Evolutionary conservation across 805 yeast genomes (phyloP), one percentile per base, ranked within the genome.

Genomic region (Pichia occidentalis): DNA sequence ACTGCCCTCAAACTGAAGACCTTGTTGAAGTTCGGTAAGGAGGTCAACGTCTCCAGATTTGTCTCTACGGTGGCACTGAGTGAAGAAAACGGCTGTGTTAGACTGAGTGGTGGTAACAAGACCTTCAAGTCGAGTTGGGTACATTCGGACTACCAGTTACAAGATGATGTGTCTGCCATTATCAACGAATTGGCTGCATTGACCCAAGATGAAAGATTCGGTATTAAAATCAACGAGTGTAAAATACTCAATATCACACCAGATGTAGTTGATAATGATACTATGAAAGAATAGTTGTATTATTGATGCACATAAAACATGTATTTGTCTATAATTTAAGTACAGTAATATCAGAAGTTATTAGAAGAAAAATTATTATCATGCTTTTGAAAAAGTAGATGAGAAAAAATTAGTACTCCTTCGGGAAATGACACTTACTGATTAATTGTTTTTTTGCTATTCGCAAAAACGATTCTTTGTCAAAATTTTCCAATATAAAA

Each of bases 121-220:
- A 68, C 80, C 19, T 70, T 78, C 37, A 70, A 73, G 43, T 88
- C 96, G 50, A 75, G 85, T 49, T 92, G 95, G 92, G 81, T 84
- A 30, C 96, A 88, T 57, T 85, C 95, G 20, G 65, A 73, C 29
- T 78, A 67, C 62, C 80, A 80, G 59, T 61, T 90, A 39, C 59
- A 68, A 22, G 75, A 73, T 32, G 63, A 65, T 6, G 67, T 47
- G 22, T 47, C 51, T 8, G 65, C 68, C 39, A 71, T 73, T 39
- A 68, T 78, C 30, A 56, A 66, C 44, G 72, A 75, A 43, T 66
- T 84, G 56, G 70, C 74, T 39, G 70, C 73, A 44, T 63, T 82
- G 51, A 64, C 74, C 20, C 76, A 77, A 57, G 90, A 81, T 55
- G 66, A 70, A 49, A 71, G 85, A 60, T 80, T 79, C 47, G 90